These are phyloP conservation scores for Candida palmyrensis DNA, from an alignment of 805 yeast species.

Conservation along the genomic window DNA sequence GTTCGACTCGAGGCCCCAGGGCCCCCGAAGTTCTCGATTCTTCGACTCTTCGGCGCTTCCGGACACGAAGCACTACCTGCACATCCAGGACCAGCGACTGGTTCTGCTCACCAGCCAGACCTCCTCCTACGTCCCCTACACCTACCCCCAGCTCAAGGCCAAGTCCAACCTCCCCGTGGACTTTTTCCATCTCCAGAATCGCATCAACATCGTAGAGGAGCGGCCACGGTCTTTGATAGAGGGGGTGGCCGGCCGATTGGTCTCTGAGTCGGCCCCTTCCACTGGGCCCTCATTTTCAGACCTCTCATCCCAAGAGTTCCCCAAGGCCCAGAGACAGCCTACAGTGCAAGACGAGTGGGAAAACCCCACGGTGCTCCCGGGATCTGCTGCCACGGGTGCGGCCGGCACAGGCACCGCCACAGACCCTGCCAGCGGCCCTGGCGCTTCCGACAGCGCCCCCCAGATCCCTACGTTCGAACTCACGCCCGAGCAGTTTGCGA, in stretches of 20 bases:
- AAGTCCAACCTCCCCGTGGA: conserved; percentile 43
- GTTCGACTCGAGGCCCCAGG: conserved; percentile 7
- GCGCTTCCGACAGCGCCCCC: conserved; percentile 3
- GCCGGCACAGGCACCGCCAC: too few relatives aligned
- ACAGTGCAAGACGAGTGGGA: too few relatives aligned
- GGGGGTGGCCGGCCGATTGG: too few relatives aligned
- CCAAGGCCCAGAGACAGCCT: too few relatives aligned
- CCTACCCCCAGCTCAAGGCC: conserved; percentile 41
- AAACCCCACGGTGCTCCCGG: conserved; percentile 1
- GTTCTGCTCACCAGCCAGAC: conserved; percentile 17
- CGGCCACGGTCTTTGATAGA: conserved; percentile 2
- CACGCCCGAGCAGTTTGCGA: conserved; percentile 44
- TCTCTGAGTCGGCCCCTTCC: too few relatives aligned
- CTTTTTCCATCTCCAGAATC: conserved; percentile 28
- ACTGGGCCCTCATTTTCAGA: too few relatives aligned
- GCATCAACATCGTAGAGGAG: conserved; percentile 10
- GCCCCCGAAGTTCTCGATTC: conserved; percentile 23
- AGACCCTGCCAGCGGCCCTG: too few relatives aligned
- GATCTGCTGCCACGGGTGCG: too few relatives aligned
- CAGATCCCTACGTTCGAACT: conserved; percentile 56
- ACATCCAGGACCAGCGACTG: conserved; percentile 11
- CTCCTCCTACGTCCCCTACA: conserved; percentile 38
- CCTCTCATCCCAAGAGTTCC: too few relatives aligned
- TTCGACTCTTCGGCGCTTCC: conserved; percentile 17
- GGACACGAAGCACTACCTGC: conserved; percentile 16